Conservation (phyloP, 441 rosid genomes). For the Arabidopsis hybrid region DNA sequence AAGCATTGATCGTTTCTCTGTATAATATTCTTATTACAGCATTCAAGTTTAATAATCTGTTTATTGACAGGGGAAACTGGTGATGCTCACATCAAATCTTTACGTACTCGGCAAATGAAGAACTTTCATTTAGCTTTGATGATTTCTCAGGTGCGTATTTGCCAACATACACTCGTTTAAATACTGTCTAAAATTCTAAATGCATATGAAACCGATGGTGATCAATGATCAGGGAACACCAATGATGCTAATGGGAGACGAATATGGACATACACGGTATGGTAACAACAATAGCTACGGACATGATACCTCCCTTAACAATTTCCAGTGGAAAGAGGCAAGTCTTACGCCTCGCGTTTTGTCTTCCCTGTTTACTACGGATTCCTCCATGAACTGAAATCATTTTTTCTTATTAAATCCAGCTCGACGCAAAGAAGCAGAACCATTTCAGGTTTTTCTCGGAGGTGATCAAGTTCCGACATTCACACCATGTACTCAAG, state of each 20-base stretch:
- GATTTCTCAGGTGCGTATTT: constrained; percentile 76
- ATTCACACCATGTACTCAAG: constrained; percentile 53
- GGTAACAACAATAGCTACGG: constrained; percentile 99
- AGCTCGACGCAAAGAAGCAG: constrained; percentile 67
- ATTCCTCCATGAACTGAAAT: not conserved
- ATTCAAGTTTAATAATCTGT: constrained; percentile 22
- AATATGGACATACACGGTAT: constrained; percentile 85
- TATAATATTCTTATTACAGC: not conserved
- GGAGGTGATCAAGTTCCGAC: constrained; percentile 73
- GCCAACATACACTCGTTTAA: constrained; percentile 7
- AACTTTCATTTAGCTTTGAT: constrained; percentile 91
- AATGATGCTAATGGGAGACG: constrained; percentile 99
- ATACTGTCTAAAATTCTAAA: not conserved
- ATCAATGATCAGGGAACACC: constrained; percentile 75
- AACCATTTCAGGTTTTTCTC: constrained; percentile 88
- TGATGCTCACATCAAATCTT: constrained; percentile 62
- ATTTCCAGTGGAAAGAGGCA: constrained; percentile 88
- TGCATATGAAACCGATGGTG: constrained; percentile 10
- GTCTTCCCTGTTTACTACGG: constrained; percentile 12
- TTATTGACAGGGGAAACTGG: constrained; percentile 58
- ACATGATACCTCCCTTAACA: constrained; percentile 82
- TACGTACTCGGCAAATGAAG: constrained; percentile 70
- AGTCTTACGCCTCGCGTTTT: constrained; percentile 20
- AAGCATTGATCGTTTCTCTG: not conserved
- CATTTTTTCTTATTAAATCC: constrained; percentile 29